These are phyloP conservation scores for Sporothrix inflata DNA, from an alignment of 2,329 filamentous ascomycete genomes.

Conservation along the genomic window DNA sequence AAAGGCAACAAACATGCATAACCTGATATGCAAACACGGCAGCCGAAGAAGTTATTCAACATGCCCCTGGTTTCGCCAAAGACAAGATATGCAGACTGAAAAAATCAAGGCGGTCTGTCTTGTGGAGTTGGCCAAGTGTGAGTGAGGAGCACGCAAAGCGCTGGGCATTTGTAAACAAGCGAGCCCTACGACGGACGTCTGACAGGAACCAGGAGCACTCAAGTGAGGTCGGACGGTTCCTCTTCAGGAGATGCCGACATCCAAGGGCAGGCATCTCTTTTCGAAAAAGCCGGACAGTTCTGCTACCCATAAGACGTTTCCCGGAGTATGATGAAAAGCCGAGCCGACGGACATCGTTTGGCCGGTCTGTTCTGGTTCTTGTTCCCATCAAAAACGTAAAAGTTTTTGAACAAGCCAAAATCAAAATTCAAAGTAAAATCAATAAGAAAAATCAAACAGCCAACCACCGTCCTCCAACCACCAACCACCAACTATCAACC, in stretches of 20 bases:
- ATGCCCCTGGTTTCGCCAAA: neutral
- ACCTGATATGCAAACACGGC: neutral
- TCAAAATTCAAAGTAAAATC: neutral
- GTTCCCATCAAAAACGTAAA: neutral
- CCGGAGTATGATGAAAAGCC: conserved; percentile 5
- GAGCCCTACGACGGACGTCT: neutral
- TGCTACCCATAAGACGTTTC: neutral
- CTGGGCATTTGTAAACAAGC: neutral
- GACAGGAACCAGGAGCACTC: no score
- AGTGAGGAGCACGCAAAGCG: no score
- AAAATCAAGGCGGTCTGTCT: neutral
- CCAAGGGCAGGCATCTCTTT: neutral
- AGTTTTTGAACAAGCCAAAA: neutral
- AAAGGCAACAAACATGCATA: neutral
- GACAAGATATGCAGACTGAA: neutral
- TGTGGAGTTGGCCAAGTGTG: neutral
- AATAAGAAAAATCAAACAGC: conserved; percentile 7
- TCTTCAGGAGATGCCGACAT: neutral
- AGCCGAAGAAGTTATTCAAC: neutral
- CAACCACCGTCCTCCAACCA: neutral
- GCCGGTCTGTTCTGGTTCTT: neutral
- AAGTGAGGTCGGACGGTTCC: neutral
- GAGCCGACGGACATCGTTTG: conserved; percentile 4
- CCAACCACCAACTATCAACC: neutral
- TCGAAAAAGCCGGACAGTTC: neutral